These are phyloP conservation scores for Cokeromyces recurvatus DNA, from an alignment of 371 early-diverging fungal species.

Conservation along the genomic window DNA sequence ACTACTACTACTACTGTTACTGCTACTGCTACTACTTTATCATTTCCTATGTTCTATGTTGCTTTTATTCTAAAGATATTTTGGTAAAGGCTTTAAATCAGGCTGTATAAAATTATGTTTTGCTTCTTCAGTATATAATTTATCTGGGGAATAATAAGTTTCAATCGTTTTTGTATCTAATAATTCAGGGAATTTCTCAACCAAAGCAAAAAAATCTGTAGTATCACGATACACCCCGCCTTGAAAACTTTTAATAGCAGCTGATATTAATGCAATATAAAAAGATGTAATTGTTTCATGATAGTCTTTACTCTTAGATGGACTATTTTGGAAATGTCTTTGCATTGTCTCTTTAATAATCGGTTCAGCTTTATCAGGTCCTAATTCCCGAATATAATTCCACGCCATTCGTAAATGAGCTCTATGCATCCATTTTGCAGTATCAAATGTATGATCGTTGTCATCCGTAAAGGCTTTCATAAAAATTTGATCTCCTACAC, in stretches of 20 bases:
- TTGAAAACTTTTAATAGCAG: slow-evolving; percentile 31
- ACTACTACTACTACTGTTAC: too few relatives aligned
- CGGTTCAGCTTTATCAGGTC: slow-evolving; percentile 32
- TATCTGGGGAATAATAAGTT: slow-evolving; percentile 41
- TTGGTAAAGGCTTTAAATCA: slow-evolving; percentile 41
- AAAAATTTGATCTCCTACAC: slow-evolving; percentile 56
- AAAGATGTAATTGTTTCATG: slow-evolving; percentile 60
- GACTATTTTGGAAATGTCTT: slow-evolving; percentile 29
- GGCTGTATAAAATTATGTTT: slow-evolving; percentile 34
- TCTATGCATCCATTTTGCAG: slow-evolving; percentile 53
- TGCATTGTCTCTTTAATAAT: slow-evolving; percentile 42
- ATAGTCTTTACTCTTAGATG: slow-evolving; percentile 29
- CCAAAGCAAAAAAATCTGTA: slow-evolving; percentile 52
- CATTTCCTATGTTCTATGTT: too few relatives aligned
- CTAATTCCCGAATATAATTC: slow-evolving; percentile 51
- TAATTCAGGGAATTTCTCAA: slow-evolving; percentile 42
- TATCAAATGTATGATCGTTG: slow-evolving; percentile 26
- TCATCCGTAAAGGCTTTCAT: slow-evolving; percentile 42
- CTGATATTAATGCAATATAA: slow-evolving; percentile 42
- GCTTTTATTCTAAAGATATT: neutral
- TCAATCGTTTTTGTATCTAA: slow-evolving; percentile 39
- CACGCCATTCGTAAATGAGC: slow-evolving; percentile 63
- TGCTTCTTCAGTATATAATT: slow-evolving; percentile 38
- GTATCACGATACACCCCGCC: slow-evolving; percentile 8
- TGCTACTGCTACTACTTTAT: too few relatives aligned